phyloP scores from a whole-genome alignment of 2,329 filamentous ascomycete genomes.

The Coniochaeta sp. region DNA sequence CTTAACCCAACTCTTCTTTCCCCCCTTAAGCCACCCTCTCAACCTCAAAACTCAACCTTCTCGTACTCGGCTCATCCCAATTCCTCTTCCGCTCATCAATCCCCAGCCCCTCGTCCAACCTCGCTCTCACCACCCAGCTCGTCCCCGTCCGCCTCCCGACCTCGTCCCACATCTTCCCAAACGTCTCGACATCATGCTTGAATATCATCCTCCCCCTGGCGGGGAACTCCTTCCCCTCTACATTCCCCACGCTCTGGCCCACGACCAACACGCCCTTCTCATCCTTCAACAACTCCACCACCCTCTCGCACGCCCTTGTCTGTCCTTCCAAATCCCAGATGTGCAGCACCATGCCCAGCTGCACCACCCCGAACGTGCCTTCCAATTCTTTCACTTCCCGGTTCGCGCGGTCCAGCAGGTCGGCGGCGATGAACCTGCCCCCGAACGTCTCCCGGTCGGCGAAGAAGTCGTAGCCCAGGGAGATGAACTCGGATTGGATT shows the following conservation, averaged over 20 bases:
- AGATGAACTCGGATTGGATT: constrained; percentile 4
- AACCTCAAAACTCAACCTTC: constrained; percentile 13
- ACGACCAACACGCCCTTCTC: constrained; percentile 22
- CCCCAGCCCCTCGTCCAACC: constrained; percentile 13
- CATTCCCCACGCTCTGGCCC: constrained; percentile 18
- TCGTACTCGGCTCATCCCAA: constrained; percentile 17
- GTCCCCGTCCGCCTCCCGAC: constrained; percentile 13
- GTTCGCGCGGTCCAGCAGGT: constrained; percentile 6
- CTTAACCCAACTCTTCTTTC: no score
- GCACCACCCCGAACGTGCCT: constrained; percentile 13
- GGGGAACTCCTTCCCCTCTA: constrained; percentile 8
- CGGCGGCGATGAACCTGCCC: constrained; percentile 7
- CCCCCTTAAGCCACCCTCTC: constrained; percentile 2
- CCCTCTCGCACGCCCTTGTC: constrained; percentile 12
- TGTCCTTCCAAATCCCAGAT: constrained; percentile 17
- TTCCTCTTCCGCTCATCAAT: constrained; percentile 14
- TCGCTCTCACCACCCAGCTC: constrained; percentile 16
- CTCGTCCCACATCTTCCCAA: constrained; percentile 11
- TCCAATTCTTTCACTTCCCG: neutral
- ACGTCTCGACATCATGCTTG: constrained; percentile 19
- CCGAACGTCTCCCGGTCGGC: constrained; percentile 6
- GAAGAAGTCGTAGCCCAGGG: constrained; percentile 7
- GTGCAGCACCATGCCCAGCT: constrained; percentile 17
- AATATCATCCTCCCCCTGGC: constrained; percentile 14
- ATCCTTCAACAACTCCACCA: constrained; percentile 17